These are phyloP conservation scores for Nicotiana rustica DNA, from an alignment of 305 asterid species.

Conservation along the genomic window DNA sequence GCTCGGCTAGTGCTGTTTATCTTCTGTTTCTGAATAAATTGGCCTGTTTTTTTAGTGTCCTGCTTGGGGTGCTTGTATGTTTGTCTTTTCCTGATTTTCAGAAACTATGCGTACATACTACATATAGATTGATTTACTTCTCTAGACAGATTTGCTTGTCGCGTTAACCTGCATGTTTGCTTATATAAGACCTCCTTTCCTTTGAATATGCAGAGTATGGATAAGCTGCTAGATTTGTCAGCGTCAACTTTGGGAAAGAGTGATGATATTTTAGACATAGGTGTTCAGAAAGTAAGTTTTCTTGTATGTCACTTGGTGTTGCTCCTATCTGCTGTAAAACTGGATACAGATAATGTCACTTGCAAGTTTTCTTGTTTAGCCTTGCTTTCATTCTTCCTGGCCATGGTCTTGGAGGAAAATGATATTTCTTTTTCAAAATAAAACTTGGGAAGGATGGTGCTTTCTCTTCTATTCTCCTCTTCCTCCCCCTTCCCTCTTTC, in stretches of 20 bases:
- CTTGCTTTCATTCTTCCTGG: background rate
- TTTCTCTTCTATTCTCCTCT: background rate
- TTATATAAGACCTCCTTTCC: background rate
- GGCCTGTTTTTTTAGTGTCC: background rate
- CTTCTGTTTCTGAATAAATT: constrained; percentile 18
- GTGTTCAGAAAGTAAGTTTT: constrained; percentile 52
- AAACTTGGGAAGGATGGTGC: constrained; percentile 19
- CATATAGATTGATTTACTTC: background rate
- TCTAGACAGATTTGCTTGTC: background rate
- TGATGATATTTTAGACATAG: constrained; percentile 58
- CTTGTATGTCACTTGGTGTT: constrained; percentile 29
- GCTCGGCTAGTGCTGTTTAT: constrained; percentile 3
- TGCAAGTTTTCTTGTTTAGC: background rate
- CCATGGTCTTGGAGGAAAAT: background rate
- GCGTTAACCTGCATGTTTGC: background rate
- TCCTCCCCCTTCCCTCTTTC: background rate
- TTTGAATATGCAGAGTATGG: constrained; percentile 72
- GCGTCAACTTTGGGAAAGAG: constrained; percentile 62
- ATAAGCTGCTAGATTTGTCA: constrained; percentile 69
- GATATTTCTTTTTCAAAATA: background rate
- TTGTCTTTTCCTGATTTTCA: background rate
- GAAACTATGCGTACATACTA: constrained; percentile 20
- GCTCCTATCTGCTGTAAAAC: constrained; percentile 3
- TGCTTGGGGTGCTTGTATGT: constrained; percentile 24
- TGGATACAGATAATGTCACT: background rate